These are phyloP conservation scores for Solanum arcanum DNA, from an alignment of 257 asterid species.

Conservation along the genomic window DNA sequence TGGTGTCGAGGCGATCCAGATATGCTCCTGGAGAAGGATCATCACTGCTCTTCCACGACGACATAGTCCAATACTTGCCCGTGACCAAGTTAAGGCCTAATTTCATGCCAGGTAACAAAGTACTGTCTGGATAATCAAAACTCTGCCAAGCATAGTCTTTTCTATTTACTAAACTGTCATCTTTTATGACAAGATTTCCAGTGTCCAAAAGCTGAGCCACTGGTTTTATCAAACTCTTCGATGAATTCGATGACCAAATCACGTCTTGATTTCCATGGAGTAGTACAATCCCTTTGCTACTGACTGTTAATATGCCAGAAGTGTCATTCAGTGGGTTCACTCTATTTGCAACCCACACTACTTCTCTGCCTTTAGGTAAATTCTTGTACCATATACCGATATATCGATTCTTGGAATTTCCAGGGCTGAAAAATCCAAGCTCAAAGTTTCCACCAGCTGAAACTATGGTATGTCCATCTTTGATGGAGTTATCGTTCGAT, in stretches of 20 bases:
- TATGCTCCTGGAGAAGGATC: constrained; percentile 8
- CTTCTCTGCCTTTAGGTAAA: not conserved
- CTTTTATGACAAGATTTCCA: constrained; percentile 11
- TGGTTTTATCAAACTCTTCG: not conserved
- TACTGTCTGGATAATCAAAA: constrained; percentile 2
- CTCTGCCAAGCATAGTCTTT: constrained; percentile 4
- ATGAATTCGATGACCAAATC: constrained; percentile 1
- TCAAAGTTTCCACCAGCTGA: not conserved
- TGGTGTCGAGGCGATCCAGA: not conserved
- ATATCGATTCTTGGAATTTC: not conserved
- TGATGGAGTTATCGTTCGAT: not conserved
- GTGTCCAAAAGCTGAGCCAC: constrained; percentile 4
- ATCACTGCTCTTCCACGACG: constrained; percentile 6
- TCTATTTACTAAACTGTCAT: not conserved
- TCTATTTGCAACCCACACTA: constrained; percentile 22
- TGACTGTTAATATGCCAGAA: not conserved
- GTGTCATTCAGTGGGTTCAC: constrained; percentile 1
- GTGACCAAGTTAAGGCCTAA: not conserved
- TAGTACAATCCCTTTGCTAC: not conserved
- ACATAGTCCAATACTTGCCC: not conserved
- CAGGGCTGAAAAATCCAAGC: constrained; percentile 6
- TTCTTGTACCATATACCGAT: constrained; percentile 4
- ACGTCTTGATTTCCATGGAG: not conserved
- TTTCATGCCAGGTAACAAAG: constrained; percentile 8
- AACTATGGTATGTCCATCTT: not conserved